Evolutionary conservation across 129 eudicot genomes (phyloP).

Genomic region (Tagetes patula): DNA sequence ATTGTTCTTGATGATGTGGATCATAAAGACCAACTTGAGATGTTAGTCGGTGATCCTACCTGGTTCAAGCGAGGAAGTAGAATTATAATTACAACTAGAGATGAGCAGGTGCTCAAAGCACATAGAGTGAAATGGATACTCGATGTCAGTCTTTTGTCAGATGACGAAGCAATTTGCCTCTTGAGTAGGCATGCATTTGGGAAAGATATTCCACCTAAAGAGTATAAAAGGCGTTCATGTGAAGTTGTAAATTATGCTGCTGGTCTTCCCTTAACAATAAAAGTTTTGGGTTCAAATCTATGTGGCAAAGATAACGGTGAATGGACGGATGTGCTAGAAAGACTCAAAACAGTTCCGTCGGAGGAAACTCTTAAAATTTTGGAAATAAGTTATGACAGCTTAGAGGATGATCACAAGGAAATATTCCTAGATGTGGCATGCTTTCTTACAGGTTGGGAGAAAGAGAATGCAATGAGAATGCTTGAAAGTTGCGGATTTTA

Average conservation of each 20-base stretch:
- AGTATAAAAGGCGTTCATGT: background rate
- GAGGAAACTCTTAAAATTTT: background rate
- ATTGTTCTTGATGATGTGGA: constrained; percentile 6
- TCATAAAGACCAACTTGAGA: background rate
- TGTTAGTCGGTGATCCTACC: background rate
- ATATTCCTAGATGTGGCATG: constrained; percentile 12
- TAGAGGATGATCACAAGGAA: background rate
- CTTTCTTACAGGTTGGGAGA: background rate
- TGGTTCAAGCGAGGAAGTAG: constrained; percentile 17
- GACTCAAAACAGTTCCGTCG: background rate
- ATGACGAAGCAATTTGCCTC: background rate
- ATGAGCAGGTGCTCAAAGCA: background rate
- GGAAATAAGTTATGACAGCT: background rate
- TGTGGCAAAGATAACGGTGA: background rate
- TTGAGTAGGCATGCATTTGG: background rate
- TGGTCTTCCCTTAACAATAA: constrained; percentile 9
- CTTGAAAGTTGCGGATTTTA: background rate
- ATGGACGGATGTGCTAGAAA: background rate
- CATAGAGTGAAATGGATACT: background rate
- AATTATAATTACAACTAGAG: constrained; percentile 18
- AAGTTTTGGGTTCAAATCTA: background rate
- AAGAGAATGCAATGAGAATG: background rate
- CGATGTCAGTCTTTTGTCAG: background rate
- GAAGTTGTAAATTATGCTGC: background rate
- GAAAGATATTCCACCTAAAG: background rate